Conservation (phyloP, 768 basidiomycete genomes). For the Infundibulicybe gibba region DNA sequence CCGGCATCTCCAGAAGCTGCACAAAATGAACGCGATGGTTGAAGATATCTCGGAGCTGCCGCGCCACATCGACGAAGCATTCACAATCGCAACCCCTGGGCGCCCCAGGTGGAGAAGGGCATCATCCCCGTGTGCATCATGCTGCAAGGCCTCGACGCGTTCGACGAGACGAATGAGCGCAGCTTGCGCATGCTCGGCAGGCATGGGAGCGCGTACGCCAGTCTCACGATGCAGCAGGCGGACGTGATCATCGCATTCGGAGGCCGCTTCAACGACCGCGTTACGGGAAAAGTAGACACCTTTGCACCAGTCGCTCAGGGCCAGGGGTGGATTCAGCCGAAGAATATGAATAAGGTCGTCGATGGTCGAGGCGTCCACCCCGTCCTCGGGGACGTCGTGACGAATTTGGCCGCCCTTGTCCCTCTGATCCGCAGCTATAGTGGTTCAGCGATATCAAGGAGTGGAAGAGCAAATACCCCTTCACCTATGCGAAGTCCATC, state of each 20-base stretch:
- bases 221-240: slow-evolving; percentile 95
- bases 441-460: slow-evolving; percentile 83
- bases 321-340: slow-evolving; percentile 92
- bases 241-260: slow-evolving; percentile 98
- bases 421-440: slow-evolving; percentile 62
- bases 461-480: slow-evolving; percentile 91
- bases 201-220: slow-evolving; percentile 98
- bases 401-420: slow-evolving; percentile 80
- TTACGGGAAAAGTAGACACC: slow-evolving; percentile 83
- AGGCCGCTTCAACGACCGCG: slow-evolving; percentile 95
- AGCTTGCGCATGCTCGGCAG: slow-evolving; percentile 98
- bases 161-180: slow-evolving; percentile 84
- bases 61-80: slow-evolving; percentile 95
- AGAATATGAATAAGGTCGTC: slow-evolving; percentile 99
- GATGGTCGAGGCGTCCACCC: slow-evolving; percentile 91
- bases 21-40: slow-evolving; percentile 99
- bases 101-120: slow-evolving; percentile 82
- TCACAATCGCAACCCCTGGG: slow-evolving; percentile 97
- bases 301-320: slow-evolving; percentile 91
- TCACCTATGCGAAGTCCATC: slow-evolving; percentile 70
- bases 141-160: slow-evolving; percentile 92
- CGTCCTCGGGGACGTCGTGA: slow-evolving; percentile 88
- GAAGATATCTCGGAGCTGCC: slow-evolving; percentile 96
- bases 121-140: slow-evolving; percentile 98
- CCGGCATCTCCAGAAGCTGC: slow-evolving; percentile 95